Conservation (phyloP, 2,329 filamentous ascomycete genomes). For the Xylariaceae sp. region DNA sequence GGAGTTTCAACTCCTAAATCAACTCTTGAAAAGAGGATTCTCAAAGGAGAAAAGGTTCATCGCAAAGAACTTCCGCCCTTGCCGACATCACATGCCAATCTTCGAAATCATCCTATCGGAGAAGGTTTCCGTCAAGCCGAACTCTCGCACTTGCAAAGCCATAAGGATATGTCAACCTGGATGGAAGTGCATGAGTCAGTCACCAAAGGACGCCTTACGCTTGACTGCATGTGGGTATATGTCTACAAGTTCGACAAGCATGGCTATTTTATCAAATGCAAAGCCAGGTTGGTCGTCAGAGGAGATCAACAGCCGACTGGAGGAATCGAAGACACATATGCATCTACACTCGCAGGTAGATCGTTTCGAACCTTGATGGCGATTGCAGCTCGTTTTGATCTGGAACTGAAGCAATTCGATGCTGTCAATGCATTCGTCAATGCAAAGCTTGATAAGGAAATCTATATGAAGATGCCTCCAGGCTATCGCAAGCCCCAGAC, state of each 20-base stretch:
- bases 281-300: not conserved
- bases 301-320: not conserved
- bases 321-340: not conserved
- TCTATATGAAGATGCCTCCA: too few relatives aligned
- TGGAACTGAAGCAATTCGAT: not conserved
- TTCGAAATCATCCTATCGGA: not conserved
- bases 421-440: too few relatives aligned
- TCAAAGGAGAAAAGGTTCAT: too few relatives aligned
- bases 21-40: too few relatives aligned
- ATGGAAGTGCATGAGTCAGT: not conserved
- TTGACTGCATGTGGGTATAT: constrained; percentile 8
- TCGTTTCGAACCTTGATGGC: not conserved
- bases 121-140: not conserved
- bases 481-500: too few relatives aligned
- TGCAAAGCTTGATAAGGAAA: too few relatives aligned
- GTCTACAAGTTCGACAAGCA: constrained; percentile 4
- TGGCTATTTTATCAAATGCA: not conserved
- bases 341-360: not conserved
- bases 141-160: not conserved
- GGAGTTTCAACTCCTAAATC: too few relatives aligned
- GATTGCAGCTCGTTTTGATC: not conserved
- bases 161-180: not conserved
- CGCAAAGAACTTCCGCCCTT: not conserved
- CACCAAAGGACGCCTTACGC: not conserved
- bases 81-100: not conserved